Conservation (phyloP, 345 rosid species). For the Draba incana region DNA sequence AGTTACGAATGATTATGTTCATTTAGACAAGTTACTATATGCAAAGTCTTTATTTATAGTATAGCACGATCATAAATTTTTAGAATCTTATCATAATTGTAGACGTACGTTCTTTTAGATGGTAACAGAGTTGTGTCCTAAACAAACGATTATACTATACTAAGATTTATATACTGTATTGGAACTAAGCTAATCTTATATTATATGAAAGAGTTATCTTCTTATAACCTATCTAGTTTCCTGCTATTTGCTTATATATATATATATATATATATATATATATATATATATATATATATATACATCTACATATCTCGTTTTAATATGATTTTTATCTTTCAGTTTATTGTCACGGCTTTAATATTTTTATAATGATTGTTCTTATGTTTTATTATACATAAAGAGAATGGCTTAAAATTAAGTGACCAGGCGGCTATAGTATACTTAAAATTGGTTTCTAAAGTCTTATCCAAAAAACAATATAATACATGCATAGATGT, state of each 20-base stretch:
- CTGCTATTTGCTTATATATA: not conserved
- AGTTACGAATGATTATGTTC: not conserved
- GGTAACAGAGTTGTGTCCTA: not conserved
- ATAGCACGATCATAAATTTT: slow-evolving; percentile 1
- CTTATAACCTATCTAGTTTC: not conserved
- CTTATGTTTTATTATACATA: not conserved
- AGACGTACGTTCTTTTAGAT: not conserved
- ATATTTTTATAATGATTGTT: not conserved
- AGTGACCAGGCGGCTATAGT: not conserved
- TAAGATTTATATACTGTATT: too few species aligned
- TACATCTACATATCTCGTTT: too few species aligned
- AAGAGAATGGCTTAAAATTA: not conserved
- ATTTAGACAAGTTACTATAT: slow-evolving; percentile 20
- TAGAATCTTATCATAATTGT: too few species aligned
- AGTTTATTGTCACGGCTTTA: not conserved
- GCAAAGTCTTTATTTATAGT: not conserved
- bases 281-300: too few species aligned
- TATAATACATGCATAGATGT: not conserved
- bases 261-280: too few species aligned
- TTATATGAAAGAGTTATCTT: too few species aligned
- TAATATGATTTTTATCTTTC: not conserved
- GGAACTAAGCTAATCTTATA: too few species aligned
- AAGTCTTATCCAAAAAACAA: not conserved
- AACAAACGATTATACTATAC: not conserved
- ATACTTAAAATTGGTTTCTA: not conserved